These are phyloP conservation scores for Chaetomium olivaceum DNA, from an alignment of 2,329 filamentous ascomycete genomes.

Conservation along the genomic window DNA sequence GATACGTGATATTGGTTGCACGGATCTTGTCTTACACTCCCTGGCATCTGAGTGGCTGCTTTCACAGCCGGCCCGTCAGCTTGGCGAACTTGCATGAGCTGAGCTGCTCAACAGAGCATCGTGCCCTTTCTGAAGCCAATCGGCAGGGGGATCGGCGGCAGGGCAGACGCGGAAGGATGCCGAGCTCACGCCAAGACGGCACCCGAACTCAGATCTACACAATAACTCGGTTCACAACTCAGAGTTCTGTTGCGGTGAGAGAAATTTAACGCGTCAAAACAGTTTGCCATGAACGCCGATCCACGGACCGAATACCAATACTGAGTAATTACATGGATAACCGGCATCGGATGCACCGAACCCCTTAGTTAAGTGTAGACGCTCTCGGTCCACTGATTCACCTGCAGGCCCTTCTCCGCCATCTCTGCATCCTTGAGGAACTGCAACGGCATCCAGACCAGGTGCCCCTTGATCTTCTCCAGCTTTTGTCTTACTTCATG, in stretches of 20 bases:
- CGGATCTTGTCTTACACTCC: slow-evolving; percentile 7
- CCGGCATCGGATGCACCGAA: neutral
- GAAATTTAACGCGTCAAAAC: neutral
- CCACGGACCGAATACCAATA: too few species aligned
- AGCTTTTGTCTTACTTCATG: slow-evolving; percentile 74
- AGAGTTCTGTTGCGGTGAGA: neutral
- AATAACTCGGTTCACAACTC: neutral
- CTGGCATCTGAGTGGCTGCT: neutral
- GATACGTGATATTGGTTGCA: neutral
- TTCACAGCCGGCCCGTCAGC: neutral
- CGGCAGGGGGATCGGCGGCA: neutral
- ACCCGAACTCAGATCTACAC: slow-evolving; percentile 9
- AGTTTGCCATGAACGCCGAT: neutral
- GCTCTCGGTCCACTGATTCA: slow-evolving; percentile 86
- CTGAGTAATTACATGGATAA: neutral
- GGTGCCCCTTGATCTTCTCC: slow-evolving; percentile 77
- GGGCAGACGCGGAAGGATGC: neutral
- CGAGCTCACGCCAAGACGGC: neutral
- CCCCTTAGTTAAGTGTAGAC: slow-evolving; percentile 64
- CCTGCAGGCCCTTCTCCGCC: slow-evolving; percentile 83
- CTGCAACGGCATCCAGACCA: slow-evolving; percentile 93
- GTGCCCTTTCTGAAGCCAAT: neutral
- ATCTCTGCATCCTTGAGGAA: slow-evolving; percentile 83
- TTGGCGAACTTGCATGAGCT: slow-evolving; percentile 14
- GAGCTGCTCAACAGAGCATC: neutral